phyloP scores from a whole-genome alignment of 2,329 filamentous ascomycete genomes.

The Neonectria sp. region DNA sequence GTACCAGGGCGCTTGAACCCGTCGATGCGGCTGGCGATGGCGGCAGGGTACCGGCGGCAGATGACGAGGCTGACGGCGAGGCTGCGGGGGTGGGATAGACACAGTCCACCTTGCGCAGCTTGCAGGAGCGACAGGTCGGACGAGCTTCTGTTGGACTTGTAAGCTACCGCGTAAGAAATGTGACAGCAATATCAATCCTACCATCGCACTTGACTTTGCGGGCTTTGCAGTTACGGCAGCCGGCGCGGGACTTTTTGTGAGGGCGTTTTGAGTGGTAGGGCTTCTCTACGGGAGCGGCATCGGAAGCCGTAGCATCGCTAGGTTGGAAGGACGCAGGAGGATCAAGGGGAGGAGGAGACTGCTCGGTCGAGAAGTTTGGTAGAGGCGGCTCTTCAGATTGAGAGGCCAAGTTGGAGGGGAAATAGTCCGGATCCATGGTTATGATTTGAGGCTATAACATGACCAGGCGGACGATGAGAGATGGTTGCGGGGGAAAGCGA shows the following conservation, averaged over 20 bases:
- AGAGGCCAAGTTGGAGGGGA: neutral
- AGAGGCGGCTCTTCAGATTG: neutral
- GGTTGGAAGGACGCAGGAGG: neutral
- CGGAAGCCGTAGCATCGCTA: neutral
- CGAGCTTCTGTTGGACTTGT: conserved; percentile 58
- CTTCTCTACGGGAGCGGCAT: conserved; percentile 4
- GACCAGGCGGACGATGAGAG: neutral
- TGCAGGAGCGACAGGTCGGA: conserved; percentile 66
- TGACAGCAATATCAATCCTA: conserved; percentile 42
- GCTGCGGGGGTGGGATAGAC: conserved; percentile 56
- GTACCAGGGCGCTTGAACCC: conserved; percentile 3
- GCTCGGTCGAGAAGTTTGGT: neutral
- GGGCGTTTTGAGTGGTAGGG: conserved; percentile 63
- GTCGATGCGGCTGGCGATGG: conserved; percentile 13
- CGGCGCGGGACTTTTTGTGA: conserved; percentile 69
- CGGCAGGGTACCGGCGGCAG: neutral
- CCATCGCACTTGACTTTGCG: conserved; percentile 70
- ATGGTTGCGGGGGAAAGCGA: neutral
- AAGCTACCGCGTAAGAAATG: neutral
- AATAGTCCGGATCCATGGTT: conserved; percentile 16
- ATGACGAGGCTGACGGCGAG: conserved; percentile 23
- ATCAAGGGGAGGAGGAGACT: conserved; percentile 1
- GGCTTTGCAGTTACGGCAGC: conserved; percentile 69
- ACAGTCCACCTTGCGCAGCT: conserved; percentile 63
- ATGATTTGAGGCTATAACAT: conserved; percentile 13